phyloP scores from a whole-genome alignment of 23 red algal species.

The Gracilaria domingensis region DNA sequence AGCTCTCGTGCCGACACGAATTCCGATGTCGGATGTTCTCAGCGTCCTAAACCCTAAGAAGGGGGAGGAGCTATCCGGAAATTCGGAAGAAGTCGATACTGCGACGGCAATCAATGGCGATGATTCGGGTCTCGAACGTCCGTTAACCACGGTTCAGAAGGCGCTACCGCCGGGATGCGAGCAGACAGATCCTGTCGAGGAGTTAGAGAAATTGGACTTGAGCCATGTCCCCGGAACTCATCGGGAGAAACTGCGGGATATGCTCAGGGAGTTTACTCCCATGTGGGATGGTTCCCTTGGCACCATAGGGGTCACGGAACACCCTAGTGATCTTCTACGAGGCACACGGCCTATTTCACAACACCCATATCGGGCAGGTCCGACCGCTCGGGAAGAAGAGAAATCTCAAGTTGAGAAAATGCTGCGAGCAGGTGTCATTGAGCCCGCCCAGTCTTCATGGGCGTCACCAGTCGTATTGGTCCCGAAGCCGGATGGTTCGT shows the following conservation, averaged over 20 bases:
- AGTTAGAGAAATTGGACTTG: neutral
- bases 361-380: neutral
- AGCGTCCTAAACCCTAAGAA: neutral
- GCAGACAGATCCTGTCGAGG: neutral
- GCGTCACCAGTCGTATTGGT: conserved; percentile 36
- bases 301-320: neutral
- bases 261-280: neutral
- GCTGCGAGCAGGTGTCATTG: conserved; percentile 17
- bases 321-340: neutral
- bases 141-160: neutral
- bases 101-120: neutral
- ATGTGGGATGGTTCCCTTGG: conserved; percentile 2
- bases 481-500: conserved; percentile 28
- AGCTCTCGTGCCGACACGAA: neutral
- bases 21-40: conserved; percentile 9
- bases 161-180: neutral
- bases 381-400: neutral
- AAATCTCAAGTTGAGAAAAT: conserved; percentile 22
- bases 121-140: neutral
- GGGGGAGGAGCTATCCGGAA: neutral
- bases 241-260: neutral
- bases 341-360: neutral
- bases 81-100: neutral
- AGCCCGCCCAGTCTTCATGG: conserved; percentile 13
- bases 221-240: neutral